Evolutionary conservation across 306 rosid species (phyloP), one percentile per base, ranked within the genome.

Genomic region (Quercus parvula): DNA sequence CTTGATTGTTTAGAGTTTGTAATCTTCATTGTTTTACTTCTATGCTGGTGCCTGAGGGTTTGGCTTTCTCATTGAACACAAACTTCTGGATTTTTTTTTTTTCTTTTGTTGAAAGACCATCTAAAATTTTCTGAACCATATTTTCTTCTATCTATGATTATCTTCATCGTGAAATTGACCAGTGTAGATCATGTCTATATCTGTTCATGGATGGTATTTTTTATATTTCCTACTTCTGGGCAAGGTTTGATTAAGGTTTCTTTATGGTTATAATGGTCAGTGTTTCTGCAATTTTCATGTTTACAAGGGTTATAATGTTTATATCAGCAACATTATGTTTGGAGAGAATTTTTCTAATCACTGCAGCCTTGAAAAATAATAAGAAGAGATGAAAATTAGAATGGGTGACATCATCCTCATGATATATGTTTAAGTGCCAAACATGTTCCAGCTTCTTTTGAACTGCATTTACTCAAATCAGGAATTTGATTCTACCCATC

Each of bases 381-480:
- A 3, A 35, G 41, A 63, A 28, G n/a, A 5, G 38, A 63, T 63
- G 35, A 28, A 49, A 27, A 63, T 63, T 63, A 28, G 44, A 15
- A 63, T 28, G 41, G 41, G 41, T 6, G 15, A 6, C 38, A 63
- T 28, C 41, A 28, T 63, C 70, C 41, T 63, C 41, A 28, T 15
- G 70, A 63, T 63, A 63, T 63, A 28, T 41, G 51, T 70, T 41
- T 15, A 20, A 11, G 44, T 44, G 27, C 20, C 22, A 51, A 70
- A 41, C 54, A 70, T 19, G 56, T 22, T 38, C 22, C 74, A n/a
- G 73, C 54, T 70, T 70, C 28, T 67, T 81, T 62, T 66, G 62
- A 9, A 71, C 57, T 68, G 72, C 31, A 71, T 75, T 83, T 70
- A 59, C 25, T 24, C 25, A 59, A 58, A 28, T 28, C 41, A 28